Evolutionary conservation across 1,139 yeast species (phyloP).

Genomic region (Suhomyces bolitotheri): DNA sequence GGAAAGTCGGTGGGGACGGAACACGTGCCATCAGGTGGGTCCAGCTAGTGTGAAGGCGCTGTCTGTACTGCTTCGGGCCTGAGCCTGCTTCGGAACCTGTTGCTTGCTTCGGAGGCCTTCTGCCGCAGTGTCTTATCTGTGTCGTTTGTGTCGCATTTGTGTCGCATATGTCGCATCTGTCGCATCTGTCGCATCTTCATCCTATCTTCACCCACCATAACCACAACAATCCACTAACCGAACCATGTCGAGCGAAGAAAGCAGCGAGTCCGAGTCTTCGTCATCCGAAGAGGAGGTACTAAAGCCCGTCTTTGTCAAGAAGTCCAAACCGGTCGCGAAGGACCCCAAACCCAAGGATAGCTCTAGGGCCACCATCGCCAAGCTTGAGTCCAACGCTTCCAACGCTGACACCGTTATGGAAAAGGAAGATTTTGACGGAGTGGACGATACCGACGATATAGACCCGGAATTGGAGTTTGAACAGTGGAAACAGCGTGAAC

Average conservation of each 20-base stretch:
- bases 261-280: slow-evolving; percentile 12
- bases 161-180: too few relatives aligned
- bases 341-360: not conserved
- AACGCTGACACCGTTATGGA: not conserved
- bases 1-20: too few relatives aligned
- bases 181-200: too few relatives aligned
- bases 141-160: too few relatives aligned
- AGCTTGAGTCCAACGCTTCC: slow-evolving; percentile 5
- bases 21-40: too few relatives aligned
- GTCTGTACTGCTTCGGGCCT: too few relatives aligned
- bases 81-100: too few relatives aligned
- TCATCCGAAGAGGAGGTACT: slow-evolving; percentile 7
- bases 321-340: slow-evolving; percentile 4
- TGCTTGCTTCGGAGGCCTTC: too few relatives aligned
- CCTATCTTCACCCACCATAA: too few relatives aligned
- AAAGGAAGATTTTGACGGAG: slow-evolving; percentile 20
- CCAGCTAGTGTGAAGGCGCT: too few relatives aligned
- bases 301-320: slow-evolving; percentile 10
- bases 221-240: too few relatives aligned
- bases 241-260: slow-evolving; percentile 2
- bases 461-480: slow-evolving; percentile 49
- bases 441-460: slow-evolving; percentile 58
- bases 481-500: slow-evolving; percentile 50
- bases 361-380: slow-evolving; percentile 4
- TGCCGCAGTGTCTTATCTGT: too few relatives aligned